Evolutionary conservation across 345 rosid species (phyloP).

Genomic region (Populus euphratica): DNA sequence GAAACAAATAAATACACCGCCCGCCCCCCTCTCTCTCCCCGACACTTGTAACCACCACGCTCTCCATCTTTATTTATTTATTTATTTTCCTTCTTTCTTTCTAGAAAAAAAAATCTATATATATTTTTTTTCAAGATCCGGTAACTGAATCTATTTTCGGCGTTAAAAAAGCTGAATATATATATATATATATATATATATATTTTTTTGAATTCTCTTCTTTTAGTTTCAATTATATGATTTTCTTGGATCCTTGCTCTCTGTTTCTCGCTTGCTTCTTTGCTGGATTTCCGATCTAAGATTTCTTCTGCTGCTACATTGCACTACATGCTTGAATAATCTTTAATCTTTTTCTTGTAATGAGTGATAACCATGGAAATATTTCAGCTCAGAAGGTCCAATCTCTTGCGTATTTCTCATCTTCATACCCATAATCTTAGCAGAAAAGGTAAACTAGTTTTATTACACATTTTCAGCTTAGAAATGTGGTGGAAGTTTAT

Average conservation of each 20-base stretch:
- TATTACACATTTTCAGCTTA: background rate
- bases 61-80: conserved; percentile 10
- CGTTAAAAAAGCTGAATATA: background rate
- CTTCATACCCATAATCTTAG: conserved; percentile 28
- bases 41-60: background rate
- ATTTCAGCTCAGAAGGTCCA: conserved; percentile 36
- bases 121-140: conserved; percentile 28
- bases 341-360: background rate
- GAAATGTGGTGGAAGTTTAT: background rate
- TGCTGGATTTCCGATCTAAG: conserved; percentile 32
- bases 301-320: conserved; percentile 13
- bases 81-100: background rate
- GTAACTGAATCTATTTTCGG: background rate
- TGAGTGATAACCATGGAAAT: conserved; percentile 49
- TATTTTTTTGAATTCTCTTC: background rate
- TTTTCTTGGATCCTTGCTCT: conserved; percentile 31
- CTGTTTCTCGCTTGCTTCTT: conserved; percentile 15
- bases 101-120: background rate
- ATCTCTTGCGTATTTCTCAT: conserved; percentile 17
- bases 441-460: conserved; percentile 37
- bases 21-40: conserved; percentile 6
- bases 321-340: background rate
- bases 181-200: too few species aligned
- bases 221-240: background rate
- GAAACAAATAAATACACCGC: background rate